These are phyloP conservation scores for Arxiozyma slooffiae DNA, from an alignment of 1,139 yeast species.

Conservation along the genomic window DNA sequence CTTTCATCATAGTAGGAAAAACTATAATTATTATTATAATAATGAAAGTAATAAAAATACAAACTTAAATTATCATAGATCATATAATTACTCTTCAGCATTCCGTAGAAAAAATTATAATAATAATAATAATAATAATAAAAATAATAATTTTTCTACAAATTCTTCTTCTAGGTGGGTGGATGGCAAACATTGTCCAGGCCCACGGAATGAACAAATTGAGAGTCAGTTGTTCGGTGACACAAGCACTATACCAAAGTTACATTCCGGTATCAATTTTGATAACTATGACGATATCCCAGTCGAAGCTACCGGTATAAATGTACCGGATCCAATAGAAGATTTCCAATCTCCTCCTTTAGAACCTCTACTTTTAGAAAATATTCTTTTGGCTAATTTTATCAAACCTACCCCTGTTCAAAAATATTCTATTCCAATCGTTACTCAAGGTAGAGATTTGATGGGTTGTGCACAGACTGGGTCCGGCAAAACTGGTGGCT, in stretches of 20 bases:
- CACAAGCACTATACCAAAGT: constrained; percentile 44
- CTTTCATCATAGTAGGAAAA: constrained; percentile 13
- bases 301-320: constrained; percentile 90
- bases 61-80: neutral
- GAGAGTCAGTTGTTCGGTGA: constrained; percentile 82
- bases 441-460: constrained; percentile 86
- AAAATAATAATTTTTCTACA: neutral
- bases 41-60: too few species aligned
- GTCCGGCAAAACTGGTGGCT: constrained; percentile 99
- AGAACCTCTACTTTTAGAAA: constrained; percentile 75
- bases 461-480: constrained; percentile 99
- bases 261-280: constrained; percentile 79
- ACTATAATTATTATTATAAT: neutral
- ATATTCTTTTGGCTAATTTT: constrained; percentile 78
- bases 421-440: constrained; percentile 94
- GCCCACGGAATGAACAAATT: constrained; percentile 55
- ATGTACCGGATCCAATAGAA: constrained; percentile 85
- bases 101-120: neutral
- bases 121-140: too few species aligned
- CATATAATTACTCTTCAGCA: neutral
- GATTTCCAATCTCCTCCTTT: constrained; percentile 85
- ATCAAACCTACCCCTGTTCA: constrained; percentile 96
- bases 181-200: constrained; percentile 82
- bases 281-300: constrained; percentile 97
- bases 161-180: constrained; percentile 40